These are phyloP conservation scores for Kwoniella newhampshirensis DNA, from an alignment of 768 basidiomycete species.

Conservation along the genomic window DNA sequence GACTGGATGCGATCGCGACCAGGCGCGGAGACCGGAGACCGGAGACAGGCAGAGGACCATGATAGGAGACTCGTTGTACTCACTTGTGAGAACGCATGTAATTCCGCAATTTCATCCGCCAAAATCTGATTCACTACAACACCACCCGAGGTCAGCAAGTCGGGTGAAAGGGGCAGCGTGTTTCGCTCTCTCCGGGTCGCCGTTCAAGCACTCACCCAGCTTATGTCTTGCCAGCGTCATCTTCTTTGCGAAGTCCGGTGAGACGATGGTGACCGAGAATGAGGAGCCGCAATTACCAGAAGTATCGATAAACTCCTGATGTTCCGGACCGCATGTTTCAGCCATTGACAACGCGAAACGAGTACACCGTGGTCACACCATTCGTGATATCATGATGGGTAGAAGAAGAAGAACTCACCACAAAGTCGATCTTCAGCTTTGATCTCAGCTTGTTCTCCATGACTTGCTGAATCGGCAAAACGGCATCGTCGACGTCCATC, in stretches of 20 bases:
- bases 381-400: too few species aligned
- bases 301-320: slow-evolving; percentile 50
- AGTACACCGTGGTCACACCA: too few species aligned
- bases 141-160: neutral
- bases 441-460: slow-evolving; percentile 40
- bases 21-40: too few species aligned
- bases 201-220: slow-evolving; percentile 45
- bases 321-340: neutral
- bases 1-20: too few species aligned
- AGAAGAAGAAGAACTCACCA: slow-evolving; percentile 23
- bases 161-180: neutral
- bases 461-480: slow-evolving; percentile 15
- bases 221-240: slow-evolving; percentile 50
- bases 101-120: slow-evolving; percentile 40
- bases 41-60: too few species aligned
- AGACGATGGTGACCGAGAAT: slow-evolving; percentile 47
- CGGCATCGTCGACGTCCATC: slow-evolving; percentile 16
- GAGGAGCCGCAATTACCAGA: slow-evolving; percentile 52
- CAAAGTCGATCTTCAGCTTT: slow-evolving; percentile 31
- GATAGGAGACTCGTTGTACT: too few species aligned
- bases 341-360: too few species aligned
- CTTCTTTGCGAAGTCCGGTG: slow-evolving; percentile 48
- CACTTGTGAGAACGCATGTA: slow-evolving; percentile 53
- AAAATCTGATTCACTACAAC: slow-evolving; percentile 47
- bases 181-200: slow-evolving; percentile 23